Conservation (phyloP, 1,284 basidiomycete species). For the Vanrija sp. region DNA sequence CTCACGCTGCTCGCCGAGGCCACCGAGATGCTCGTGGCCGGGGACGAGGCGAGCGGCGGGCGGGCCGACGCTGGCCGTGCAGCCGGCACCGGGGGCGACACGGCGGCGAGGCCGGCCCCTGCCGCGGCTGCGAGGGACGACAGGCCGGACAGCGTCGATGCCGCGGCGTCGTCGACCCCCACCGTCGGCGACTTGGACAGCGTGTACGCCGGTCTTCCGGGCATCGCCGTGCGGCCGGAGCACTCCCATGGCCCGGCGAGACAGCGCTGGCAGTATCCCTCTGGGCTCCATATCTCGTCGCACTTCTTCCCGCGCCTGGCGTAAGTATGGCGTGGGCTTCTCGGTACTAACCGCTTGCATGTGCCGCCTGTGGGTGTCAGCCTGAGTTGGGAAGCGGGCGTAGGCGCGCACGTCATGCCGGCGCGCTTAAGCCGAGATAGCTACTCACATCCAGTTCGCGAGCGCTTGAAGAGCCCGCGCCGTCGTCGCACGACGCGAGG, state of each 20-base stretch:
- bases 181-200: too few relatives aligned
- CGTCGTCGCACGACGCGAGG: conserved; percentile 2
- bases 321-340: neutral
- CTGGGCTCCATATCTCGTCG: conserved; percentile 26
- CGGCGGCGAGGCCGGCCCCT: too few relatives aligned
- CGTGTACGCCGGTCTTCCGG: neutral
- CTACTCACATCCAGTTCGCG: conserved; percentile 24
- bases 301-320: conserved; percentile 29
- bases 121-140: too few relatives aligned
- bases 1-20: too few relatives aligned
- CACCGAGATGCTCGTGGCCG: too few relatives aligned
- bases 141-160: too few relatives aligned
- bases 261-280: conserved; percentile 26
- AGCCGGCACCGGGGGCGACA: too few relatives aligned
- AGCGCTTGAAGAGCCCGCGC: conserved; percentile 24
- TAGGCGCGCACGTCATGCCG: too few relatives aligned
- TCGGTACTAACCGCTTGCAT: conserved; percentile 20
- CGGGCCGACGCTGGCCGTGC: too few relatives aligned
- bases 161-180: too few relatives aligned
- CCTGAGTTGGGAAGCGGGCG: too few relatives aligned
- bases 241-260: conserved; percentile 23
- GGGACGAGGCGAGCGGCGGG: too few relatives aligned
- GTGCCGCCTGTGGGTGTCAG: conserved; percentile 17
- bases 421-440: neutral
- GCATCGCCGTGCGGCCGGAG: conserved; percentile 9